These are phyloP conservation scores for Boletellus sp. DNA, from an alignment of 768 basidiomycete genomes.

Conservation along the genomic window DNA sequence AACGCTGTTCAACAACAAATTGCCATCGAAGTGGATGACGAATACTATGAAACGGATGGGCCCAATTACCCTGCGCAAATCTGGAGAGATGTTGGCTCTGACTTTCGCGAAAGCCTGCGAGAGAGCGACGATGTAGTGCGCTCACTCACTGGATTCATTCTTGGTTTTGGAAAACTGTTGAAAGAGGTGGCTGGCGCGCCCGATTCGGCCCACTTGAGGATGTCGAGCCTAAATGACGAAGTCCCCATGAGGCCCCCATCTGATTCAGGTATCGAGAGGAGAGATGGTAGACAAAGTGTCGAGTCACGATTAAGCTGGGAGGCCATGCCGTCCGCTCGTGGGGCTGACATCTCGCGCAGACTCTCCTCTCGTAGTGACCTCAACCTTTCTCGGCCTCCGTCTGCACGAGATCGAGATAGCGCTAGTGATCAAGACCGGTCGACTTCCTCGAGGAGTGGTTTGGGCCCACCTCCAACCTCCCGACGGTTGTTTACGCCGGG, in stretches of 20 bases:
- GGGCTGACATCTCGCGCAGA: slow-evolving; percentile 26
- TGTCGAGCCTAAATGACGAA: slow-evolving; percentile 55
- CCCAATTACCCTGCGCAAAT: slow-evolving; percentile 47
- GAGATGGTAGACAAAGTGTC: slow-evolving; percentile 54
- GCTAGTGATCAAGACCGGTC: slow-evolving; percentile 26
- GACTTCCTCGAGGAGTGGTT: slow-evolving; percentile 19
- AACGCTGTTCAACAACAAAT: slow-evolving; percentile 71
- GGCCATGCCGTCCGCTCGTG: slow-evolving; percentile 17
- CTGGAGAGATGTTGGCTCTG: slow-evolving; percentile 67
- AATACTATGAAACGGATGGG: slow-evolving; percentile 21
- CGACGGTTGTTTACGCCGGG: slow-evolving; percentile 57
- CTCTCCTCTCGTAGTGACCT: slow-evolving; percentile 26
- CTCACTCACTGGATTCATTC: slow-evolving; percentile 67
- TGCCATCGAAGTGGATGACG: slow-evolving; percentile 65
- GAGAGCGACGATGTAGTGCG: slow-evolving; percentile 78
- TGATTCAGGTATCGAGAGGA: slow-evolving; percentile 34
- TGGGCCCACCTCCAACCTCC: slow-evolving; percentile 31
- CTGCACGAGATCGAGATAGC: slow-evolving; percentile 25
- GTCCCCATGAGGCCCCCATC: slow-evolving; percentile 31
- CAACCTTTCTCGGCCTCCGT: slow-evolving; percentile 21
- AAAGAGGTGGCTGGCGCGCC: slow-evolving; percentile 45
- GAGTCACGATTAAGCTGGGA: slow-evolving; percentile 49
- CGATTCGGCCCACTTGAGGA: slow-evolving; percentile 40
- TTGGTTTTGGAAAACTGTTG: slow-evolving; percentile 70
- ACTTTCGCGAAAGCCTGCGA: slow-evolving; percentile 67